phyloP scores from a whole-genome alignment of 345 rosid species.

The Gynandropsis gynandra region DNA sequence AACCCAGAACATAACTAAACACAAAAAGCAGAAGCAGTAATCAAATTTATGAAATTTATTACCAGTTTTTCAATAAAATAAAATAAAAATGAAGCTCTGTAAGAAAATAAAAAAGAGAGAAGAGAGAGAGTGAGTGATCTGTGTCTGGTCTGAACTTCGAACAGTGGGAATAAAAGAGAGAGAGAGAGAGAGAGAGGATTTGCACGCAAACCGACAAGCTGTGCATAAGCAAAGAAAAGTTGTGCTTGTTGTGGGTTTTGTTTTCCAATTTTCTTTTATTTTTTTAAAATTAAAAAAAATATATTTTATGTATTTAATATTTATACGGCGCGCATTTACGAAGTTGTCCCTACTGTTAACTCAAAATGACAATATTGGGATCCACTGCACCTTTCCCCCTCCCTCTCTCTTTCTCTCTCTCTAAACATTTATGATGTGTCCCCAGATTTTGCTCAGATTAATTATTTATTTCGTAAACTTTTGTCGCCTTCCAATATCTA shows the following conservation, averaged over 20 bases:
- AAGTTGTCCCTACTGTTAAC: slow-evolving; percentile 32
- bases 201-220: slow-evolving; percentile 82
- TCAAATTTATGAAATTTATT: too few relatives aligned
- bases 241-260: too few relatives aligned
- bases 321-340: slow-evolving; percentile 37
- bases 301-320: neutral
- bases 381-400: slow-evolving; percentile 2
- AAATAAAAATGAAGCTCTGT: neutral
- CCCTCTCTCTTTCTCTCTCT: too few relatives aligned
- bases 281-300: too few relatives aligned
- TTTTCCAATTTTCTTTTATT: slow-evolving; percentile 9
- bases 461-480: too few relatives aligned
- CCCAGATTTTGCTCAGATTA: too few relatives aligned
- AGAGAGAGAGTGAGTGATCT: slow-evolving; percentile 34
- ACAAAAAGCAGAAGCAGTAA: too few relatives aligned
- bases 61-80: neutral
- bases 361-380: slow-evolving; percentile 40
- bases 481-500: too few relatives aligned
- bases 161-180: slow-evolving; percentile 26
- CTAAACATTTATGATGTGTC: too few relatives aligned
- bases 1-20: slow-evolving; percentile 33
- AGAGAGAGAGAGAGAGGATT: slow-evolving; percentile 33
- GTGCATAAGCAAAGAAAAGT: slow-evolving; percentile 30
- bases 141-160: slow-evolving; percentile 31
- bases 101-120: slow-evolving; percentile 18